A percentile compares a stretch with the other conserved stretches of the same genome.
Conservation (phyloP, 345 rosid species). For the Lenwebbia sp. region DNA sequence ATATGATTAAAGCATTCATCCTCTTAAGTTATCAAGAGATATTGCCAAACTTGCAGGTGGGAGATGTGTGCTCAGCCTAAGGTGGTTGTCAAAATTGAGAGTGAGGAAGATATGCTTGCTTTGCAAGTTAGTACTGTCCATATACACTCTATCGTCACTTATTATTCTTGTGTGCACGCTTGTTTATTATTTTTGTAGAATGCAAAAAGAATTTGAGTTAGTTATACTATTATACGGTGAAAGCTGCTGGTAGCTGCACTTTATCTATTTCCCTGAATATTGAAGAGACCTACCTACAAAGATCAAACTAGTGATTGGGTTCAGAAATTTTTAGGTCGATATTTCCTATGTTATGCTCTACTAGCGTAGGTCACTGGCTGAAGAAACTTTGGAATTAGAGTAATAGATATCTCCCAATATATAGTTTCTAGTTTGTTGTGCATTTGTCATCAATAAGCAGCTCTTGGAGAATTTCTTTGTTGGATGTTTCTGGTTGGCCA, state of each 20-base stretch:
- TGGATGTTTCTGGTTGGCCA: not conserved
- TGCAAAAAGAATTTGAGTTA: not conserved
- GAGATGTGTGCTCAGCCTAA: conserved; percentile 94
- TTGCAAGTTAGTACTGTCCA: conserved; percentile 59
- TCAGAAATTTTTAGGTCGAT: not conserved
- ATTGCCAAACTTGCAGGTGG: conserved; percentile 50
- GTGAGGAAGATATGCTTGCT: conserved; percentile 81
- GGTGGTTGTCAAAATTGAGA: conserved; percentile 90
- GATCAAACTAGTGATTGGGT: not conserved
- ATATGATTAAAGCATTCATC: not conserved
- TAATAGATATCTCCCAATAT: not conserved
- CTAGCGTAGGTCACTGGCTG: not conserved
- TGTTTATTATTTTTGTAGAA: not conserved
- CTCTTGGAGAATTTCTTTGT: not conserved
- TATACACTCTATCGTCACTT: not conserved
- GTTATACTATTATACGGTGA: not conserved
- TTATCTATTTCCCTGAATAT: not conserved
- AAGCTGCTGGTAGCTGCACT: not conserved
- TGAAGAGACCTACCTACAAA: not conserved
- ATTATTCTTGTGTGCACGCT: not conserved
- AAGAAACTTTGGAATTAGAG: not conserved
- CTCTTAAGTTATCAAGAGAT: not conserved
- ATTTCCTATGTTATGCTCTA: not conserved
- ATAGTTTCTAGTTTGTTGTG: not conserved
- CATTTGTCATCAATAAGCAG: not conserved